These are phyloP conservation scores for Baudoinia panamericana DNA, from an alignment of 495 filamentous ascomycete species.

Conservation along the genomic window DNA sequence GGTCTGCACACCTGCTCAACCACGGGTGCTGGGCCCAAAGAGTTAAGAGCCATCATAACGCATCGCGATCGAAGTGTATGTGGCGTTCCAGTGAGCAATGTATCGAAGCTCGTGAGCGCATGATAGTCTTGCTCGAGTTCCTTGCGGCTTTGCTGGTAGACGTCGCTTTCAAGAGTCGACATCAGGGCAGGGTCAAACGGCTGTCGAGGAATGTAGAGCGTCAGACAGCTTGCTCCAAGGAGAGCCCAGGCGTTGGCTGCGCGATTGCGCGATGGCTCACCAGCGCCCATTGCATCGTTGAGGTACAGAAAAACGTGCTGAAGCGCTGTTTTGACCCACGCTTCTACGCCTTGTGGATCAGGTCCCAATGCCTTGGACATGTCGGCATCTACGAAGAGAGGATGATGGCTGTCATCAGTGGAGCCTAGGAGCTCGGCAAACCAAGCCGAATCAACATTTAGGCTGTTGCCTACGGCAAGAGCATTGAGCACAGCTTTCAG, in stretches of 20 bases:
- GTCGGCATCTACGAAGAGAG: too few species aligned
- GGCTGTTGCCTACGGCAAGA: too few species aligned
- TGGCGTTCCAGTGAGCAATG: conserved; percentile 51
- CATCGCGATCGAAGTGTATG: conserved; percentile 49
- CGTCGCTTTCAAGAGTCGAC: conserved; percentile 55
- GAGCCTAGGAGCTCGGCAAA: too few species aligned
- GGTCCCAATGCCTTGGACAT: too few species aligned
- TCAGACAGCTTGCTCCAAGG: conserved; percentile 53
- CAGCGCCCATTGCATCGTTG: too few species aligned
- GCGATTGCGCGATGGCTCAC: too few species aligned
- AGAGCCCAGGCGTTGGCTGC: conserved; percentile 44
- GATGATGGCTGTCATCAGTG: too few species aligned
- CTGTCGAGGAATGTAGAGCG: conserved; percentile 73
- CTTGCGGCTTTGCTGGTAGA: conserved; percentile 43
- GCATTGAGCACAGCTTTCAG: background rate
- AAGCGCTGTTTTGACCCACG: background rate
- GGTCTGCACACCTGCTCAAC: conserved; percentile 64
- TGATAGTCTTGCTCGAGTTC: conserved; percentile 44
- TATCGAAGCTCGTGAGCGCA: conserved; percentile 51
- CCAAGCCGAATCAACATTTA: too few species aligned
- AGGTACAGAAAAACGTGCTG: background rate
- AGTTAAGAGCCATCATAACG: conserved; percentile 43
- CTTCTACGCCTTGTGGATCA: too few species aligned
- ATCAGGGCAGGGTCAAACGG: conserved; percentile 75
- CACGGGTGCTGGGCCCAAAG: conserved; percentile 48